Evolutionary conservation across 1,284 basidiomycete species (phyloP).

Genomic region (Leccinum laetum): DNA sequence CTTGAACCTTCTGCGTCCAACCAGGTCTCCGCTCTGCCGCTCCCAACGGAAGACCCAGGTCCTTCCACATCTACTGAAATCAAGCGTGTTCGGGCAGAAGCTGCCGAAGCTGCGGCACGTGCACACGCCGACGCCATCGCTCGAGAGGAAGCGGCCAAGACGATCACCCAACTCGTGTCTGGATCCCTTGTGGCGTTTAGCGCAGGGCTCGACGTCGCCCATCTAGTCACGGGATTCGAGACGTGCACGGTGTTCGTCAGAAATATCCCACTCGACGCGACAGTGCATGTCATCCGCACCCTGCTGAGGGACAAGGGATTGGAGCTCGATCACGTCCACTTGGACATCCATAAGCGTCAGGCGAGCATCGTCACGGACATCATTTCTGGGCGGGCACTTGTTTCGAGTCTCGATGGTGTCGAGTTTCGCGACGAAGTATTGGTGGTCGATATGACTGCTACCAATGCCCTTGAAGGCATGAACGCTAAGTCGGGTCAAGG

Average conservation of each 20-base stretch:
- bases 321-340: conserved; percentile 31
- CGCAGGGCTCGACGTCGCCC: conserved; percentile 44
- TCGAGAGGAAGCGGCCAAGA: conserved; percentile 38
- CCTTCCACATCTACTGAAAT: neutral
- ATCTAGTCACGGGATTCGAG: conserved; percentile 43
- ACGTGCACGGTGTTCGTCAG: conserved; percentile 44
- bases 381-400: conserved; percentile 37
- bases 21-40: neutral
- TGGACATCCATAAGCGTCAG: conserved; percentile 33
- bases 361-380: conserved; percentile 40
- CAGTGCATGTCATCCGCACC: conserved; percentile 36
- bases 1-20: neutral
- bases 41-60: neutral
- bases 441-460: conserved; percentile 38
- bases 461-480: conserved; percentile 41
- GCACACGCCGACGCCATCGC: conserved; percentile 12
- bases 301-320: conserved; percentile 41
- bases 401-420: conserved; percentile 41
- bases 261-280: conserved; percentile 41
- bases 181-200: conserved; percentile 39
- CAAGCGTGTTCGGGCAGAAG: neutral
- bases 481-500: conserved; percentile 27
- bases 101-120: conserved; percentile 14
- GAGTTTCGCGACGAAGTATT: conserved; percentile 43
- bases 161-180: conserved; percentile 41